Evolutionary conservation across 176 grass and related monocot species (phyloP).

Genomic region (Raddia distichophylla): DNA sequence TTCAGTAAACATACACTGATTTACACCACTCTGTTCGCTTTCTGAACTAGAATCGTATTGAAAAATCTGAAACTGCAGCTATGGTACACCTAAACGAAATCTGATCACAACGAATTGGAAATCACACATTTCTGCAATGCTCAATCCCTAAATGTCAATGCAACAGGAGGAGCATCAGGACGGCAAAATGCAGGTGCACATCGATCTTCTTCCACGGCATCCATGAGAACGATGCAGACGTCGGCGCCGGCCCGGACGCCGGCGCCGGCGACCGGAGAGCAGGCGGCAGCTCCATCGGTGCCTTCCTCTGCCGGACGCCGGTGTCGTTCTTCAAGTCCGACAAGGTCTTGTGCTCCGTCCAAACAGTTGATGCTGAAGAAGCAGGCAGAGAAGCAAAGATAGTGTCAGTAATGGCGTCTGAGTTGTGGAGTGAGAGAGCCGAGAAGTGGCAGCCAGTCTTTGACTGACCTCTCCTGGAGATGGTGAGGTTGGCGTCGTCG

Average conservation of each 20-base stretch:
- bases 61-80: not conserved
- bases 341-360: conserved; percentile 48
- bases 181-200: not conserved
- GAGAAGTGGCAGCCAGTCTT: not conserved
- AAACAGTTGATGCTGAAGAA: conserved; percentile 66
- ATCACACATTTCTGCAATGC: not conserved
- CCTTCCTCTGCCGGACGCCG: conserved; percentile 40
- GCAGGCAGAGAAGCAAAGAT: not conserved
- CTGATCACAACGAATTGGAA: not conserved
- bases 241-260: conserved; percentile 15
- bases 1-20: not conserved
- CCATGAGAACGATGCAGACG: conserved; percentile 8
- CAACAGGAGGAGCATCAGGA: conserved; percentile 4
- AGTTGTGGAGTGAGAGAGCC: not conserved
- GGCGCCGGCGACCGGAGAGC: conserved; percentile 6
- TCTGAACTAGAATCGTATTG: conserved; percentile 13
- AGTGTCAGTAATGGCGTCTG: not conserved
- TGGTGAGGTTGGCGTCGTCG: conserved; percentile 64
- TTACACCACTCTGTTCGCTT: not conserved
- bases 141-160: not conserved
- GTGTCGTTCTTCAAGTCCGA: conserved; percentile 38
- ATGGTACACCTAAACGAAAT: not conserved
- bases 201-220: conserved; percentile 3
- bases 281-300: conserved; percentile 40
- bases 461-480: conserved; percentile 62